Percentiles rank a stretch among this genome's conserved stretches.
Conservation (phyloP, 1,139 yeast species). For the Casaregolazyma lundiana region DNA sequence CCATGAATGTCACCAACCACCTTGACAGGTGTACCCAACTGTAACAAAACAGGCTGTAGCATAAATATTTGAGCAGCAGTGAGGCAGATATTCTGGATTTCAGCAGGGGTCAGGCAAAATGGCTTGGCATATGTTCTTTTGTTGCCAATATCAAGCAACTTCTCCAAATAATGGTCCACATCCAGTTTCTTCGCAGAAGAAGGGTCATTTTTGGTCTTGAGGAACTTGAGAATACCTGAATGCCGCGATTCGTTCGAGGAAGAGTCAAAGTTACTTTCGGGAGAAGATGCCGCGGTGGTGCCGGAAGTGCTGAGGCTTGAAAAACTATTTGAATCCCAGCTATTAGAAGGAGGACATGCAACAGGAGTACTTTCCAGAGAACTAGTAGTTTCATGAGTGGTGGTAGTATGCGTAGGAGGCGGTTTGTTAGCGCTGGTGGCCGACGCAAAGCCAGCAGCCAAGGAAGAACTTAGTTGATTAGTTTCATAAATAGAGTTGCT, state of each 20-base stretch:
- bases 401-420: constrained; percentile 5
- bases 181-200: constrained; percentile 4
- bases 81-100: constrained; percentile 60
- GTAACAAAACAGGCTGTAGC: constrained; percentile 71
- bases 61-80: constrained; percentile 66
- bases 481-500: not conserved
- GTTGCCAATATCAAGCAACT: constrained; percentile 21
- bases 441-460: not conserved
- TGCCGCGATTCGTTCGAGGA: not conserved
- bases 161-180: constrained; percentile 18
- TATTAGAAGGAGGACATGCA: constrained; percentile 10
- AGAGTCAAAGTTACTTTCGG: constrained; percentile 3
- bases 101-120: constrained; percentile 42
- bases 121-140: constrained; percentile 16
- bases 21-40: constrained; percentile 78
- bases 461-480: not conserved
- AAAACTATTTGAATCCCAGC: constrained; percentile 6
- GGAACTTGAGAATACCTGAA: constrained; percentile 6
- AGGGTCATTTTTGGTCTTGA: constrained; percentile 6
- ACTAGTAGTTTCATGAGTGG: constrained; percentile 12
- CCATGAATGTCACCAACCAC: constrained; percentile 89
- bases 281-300: constrained; percentile 7
- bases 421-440: constrained; percentile 1
- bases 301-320: constrained; percentile 5
- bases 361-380: constrained; percentile 10